Evolutionary conservation across 164 flowering plant species (phyloP).

Genomic region (Umbellularia californica): DNA sequence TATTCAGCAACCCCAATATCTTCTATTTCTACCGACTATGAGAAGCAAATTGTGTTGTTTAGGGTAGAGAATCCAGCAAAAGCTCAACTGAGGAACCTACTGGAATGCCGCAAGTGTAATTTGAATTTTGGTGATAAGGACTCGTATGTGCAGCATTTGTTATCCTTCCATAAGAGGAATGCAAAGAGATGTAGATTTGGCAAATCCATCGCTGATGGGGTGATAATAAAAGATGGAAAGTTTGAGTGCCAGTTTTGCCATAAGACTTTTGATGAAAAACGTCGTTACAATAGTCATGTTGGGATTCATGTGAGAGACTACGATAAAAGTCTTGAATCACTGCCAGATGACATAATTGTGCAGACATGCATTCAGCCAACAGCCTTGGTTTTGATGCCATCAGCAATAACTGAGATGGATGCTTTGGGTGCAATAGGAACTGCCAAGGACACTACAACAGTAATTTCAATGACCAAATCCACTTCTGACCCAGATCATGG

Average conservation of each 20-base stretch:
- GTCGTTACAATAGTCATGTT: constrained; percentile 72
- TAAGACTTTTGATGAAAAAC: constrained; percentile 59
- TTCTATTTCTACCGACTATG: constrained; percentile 21
- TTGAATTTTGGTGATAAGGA: constrained; percentile 63
- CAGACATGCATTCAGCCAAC: constrained; percentile 25
- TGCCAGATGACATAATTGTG: constrained; percentile 24
- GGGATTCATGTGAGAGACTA: constrained; percentile 63
- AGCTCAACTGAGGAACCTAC: constrained; percentile 52
- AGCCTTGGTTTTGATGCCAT: constrained; percentile 21
- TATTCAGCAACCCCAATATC: constrained; percentile 21
- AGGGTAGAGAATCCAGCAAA: constrained; percentile 30
- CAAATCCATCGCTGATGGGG: constrained; percentile 64
- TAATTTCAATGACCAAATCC: constrained; percentile 8
- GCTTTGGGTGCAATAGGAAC: constrained; percentile 46
- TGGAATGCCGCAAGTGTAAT: constrained; percentile 73
- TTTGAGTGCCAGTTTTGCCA: constrained; percentile 84
- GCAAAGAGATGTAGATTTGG: constrained; percentile 54
- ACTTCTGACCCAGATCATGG: constrained; percentile 5
- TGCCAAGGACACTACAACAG: constrained; percentile 3
- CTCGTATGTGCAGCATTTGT: constrained; percentile 62
- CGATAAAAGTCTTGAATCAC: constrained; percentile 39
- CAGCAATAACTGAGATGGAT: constrained; percentile 38
- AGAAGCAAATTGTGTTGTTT: constrained; percentile 22
- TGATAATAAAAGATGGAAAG: constrained; percentile 64
- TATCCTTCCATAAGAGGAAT: constrained; percentile 56